Evolutionary conservation across 768 basidiomycete genomes (phyloP).

Genomic region (Termitomyces heimii): DNA sequence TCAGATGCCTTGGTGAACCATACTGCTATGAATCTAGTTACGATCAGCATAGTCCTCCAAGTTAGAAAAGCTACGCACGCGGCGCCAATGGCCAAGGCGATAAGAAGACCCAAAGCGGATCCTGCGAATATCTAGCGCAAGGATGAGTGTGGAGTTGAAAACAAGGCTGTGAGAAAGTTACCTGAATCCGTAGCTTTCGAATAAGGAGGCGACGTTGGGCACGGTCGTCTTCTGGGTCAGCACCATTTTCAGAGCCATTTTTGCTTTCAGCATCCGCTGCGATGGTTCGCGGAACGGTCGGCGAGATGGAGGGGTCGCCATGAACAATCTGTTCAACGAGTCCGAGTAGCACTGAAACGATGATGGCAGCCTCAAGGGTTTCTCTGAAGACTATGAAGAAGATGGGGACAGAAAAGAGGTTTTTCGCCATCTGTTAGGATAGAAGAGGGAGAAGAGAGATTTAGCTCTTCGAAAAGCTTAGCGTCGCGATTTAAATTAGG

Average conservation of each 20-base stretch:
- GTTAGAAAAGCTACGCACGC: slow-evolving; percentile 33
- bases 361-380: slow-evolving; percentile 88
- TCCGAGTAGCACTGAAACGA: slow-evolving; percentile 86
- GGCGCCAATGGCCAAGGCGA: slow-evolving; percentile 81
- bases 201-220: slow-evolving; percentile 39
- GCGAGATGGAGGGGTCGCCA: slow-evolving; percentile 22
- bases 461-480: neutral
- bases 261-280: slow-evolving; percentile 18
- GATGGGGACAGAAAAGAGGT: slow-evolving; percentile 85
- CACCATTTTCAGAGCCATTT: slow-evolving; percentile 15
- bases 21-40: slow-evolving; percentile 69
- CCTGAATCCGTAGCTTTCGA: slow-evolving; percentile 68
- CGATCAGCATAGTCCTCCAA: neutral
- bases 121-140: slow-evolving; percentile 69
- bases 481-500: neutral
- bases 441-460: neutral
- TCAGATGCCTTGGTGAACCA: slow-evolving; percentile 91
- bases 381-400: slow-evolving; percentile 97
- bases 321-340: slow-evolving; percentile 83
- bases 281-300: slow-evolving; percentile 7
- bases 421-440: slow-evolving; percentile 49
- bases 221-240: slow-evolving; percentile 21
- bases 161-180: slow-evolving; percentile 8
- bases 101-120: slow-evolving; percentile 62
- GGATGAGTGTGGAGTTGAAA: neutral